Conservation (phyloP, 1,139 yeast genomes). For the Geotrichum cucujoidarum region DNA sequence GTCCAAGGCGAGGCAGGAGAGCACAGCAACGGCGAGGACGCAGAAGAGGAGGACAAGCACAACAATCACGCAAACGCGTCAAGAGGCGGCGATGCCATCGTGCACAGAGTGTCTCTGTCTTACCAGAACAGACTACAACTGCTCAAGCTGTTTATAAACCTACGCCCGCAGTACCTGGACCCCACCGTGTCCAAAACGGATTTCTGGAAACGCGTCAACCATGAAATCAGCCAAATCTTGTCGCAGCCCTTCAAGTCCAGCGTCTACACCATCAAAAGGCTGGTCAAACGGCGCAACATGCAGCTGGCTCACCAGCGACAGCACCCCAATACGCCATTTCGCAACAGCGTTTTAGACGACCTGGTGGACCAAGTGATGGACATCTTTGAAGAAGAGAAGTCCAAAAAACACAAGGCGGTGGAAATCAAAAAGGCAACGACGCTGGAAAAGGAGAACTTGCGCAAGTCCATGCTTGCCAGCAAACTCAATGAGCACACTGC, state of each 20-base stretch:
- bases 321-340: constrained; percentile 4
- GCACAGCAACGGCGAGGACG: background rate
- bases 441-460: constrained; percentile 2
- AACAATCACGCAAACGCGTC: background rate
- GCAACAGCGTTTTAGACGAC: constrained; percentile 5
- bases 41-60: background rate
- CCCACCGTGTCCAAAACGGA: constrained; percentile 14
- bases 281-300: constrained; percentile 8
- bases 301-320: constrained; percentile 5
- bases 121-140: constrained; percentile 11
- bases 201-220: constrained; percentile 15
- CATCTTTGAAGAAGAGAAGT: constrained; percentile 9
- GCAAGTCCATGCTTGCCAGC: constrained; percentile 2
- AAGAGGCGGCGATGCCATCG: background rate
- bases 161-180: constrained; percentile 13
- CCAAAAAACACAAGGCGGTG: constrained; percentile 2
- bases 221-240: constrained; percentile 8
- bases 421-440: background rate
- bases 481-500: background rate
- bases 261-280: constrained; percentile 14
- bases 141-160: constrained; percentile 8
- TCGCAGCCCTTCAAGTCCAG: constrained; percentile 16
- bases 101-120: constrained; percentile 14
- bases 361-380: constrained; percentile 7
- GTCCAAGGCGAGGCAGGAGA: background rate